A percentile compares a stretch with the other conserved stretches of the same genome.
Conservation (phyloP, 768 basidiomycete species). For the Coprinopsis marcescibilis region DNA sequence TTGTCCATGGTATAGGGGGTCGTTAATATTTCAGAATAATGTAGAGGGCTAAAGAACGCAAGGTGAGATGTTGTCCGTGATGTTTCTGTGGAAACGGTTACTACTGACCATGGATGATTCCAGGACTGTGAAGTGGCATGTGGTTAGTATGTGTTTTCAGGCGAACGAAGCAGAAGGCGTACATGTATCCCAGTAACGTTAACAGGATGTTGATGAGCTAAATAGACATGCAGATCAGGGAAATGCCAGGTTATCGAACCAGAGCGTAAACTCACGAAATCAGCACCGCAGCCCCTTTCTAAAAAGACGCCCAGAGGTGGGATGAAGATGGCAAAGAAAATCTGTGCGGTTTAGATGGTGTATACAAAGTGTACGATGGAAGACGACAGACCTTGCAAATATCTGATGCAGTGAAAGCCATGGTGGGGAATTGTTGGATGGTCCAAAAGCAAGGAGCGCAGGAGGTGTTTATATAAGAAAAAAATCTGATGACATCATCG, state of each 20-base stretch:
- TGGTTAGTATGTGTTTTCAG: background rate
- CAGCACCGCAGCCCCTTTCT: slow-evolving; percentile 76
- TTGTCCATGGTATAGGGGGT: background rate
- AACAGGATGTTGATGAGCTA: slow-evolving; percentile 71
- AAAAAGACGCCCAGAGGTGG: slow-evolving; percentile 87
- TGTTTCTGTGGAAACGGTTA: background rate
- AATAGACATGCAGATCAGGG: slow-evolving; percentile 1
- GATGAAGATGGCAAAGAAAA: slow-evolving; percentile 58
- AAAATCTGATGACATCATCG: slow-evolving; percentile 8
- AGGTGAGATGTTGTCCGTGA: slow-evolving; percentile 13
- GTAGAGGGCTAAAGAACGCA: slow-evolving; percentile 53
- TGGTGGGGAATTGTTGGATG: slow-evolving; percentile 20
- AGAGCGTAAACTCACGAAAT: slow-evolving; percentile 48
- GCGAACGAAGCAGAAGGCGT: slow-evolving; percentile 22
- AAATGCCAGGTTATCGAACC: slow-evolving; percentile 3
- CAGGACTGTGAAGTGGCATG: slow-evolving; percentile 44
- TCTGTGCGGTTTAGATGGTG: slow-evolving; percentile 27
- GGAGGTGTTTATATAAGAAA: slow-evolving; percentile 7
- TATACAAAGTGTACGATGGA: background rate
- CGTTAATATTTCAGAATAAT: slow-evolving; percentile 71
- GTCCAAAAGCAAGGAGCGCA: background rate
- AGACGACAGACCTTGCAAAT: slow-evolving; percentile 66
- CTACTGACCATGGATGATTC: slow-evolving; percentile 62
- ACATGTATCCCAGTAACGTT: slow-evolving; percentile 78
- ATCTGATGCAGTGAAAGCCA: slow-evolving; percentile 71